phyloP scores from a whole-genome alignment of 192 early-diverging fungal genomes.

The Podochytrium sp. region DNA sequence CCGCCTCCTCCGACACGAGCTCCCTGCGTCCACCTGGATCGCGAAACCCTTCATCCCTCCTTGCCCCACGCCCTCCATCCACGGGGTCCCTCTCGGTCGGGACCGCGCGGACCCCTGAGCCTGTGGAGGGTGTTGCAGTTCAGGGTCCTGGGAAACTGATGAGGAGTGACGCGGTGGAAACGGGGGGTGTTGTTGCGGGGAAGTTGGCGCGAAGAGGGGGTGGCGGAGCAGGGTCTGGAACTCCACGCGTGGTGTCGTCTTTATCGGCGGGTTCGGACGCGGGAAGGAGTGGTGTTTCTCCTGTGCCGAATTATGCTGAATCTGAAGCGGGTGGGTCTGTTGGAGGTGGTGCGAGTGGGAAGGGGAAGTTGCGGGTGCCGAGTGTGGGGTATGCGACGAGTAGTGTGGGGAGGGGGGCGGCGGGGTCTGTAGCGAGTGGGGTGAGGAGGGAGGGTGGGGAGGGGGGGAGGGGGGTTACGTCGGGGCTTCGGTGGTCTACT shows the following conservation, averaged over 20 bases:
- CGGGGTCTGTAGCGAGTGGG: not conserved
- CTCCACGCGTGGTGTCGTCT: too few species aligned
- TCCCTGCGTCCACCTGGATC: not conserved
- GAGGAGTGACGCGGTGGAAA: too few species aligned
- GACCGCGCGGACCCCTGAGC: not conserved
- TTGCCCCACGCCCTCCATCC: not conserved
- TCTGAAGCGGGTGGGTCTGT: not conserved
- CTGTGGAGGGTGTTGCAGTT: too few species aligned
- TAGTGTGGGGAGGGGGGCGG: not conserved
- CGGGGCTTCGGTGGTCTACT: conserved; percentile 26
- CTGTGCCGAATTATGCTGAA: conserved; percentile 3
- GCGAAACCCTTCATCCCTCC: not conserved
- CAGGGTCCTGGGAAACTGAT: too few species aligned
- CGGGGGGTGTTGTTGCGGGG: too few species aligned
- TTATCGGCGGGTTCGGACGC: not conserved
- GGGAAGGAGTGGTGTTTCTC: not conserved
- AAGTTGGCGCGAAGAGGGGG: too few species aligned
- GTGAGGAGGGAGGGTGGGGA: not conserved
- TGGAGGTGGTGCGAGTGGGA: not conserved
- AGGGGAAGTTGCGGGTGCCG: not conserved
- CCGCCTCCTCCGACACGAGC: not conserved
- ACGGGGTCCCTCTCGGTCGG: too few species aligned
- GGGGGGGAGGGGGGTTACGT: conserved; percentile 3
- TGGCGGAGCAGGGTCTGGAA: too few species aligned
- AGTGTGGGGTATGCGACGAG: conserved; percentile 2